Conservation (phyloP, 495 filamentous ascomycete species). For the Penicillium tannophilum region DNA sequence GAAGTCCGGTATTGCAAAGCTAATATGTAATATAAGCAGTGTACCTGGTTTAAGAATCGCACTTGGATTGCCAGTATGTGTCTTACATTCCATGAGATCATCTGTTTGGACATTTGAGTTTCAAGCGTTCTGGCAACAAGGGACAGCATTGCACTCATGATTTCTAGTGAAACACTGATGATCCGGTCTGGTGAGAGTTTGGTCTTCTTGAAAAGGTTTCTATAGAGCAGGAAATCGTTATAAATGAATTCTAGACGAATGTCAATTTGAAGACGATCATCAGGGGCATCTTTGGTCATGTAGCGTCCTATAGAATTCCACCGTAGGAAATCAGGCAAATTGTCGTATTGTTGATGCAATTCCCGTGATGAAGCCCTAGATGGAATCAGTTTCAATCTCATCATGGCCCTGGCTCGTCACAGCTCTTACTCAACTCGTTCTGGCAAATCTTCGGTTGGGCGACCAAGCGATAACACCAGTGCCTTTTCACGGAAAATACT, state of each 20-base stretch:
- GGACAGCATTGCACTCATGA: slow-evolving; percentile 44
- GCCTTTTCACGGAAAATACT: slow-evolving; percentile 53
- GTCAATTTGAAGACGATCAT: slow-evolving; percentile 15
- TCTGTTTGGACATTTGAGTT: background rate
- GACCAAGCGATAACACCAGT: slow-evolving; percentile 54
- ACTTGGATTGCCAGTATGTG: too few species aligned
- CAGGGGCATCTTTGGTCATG: background rate
- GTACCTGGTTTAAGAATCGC: background rate
- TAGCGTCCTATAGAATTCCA: slow-evolving; percentile 15
- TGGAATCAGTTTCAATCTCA: background rate
- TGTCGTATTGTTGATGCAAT: slow-evolving; percentile 10
- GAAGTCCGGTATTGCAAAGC: slow-evolving; percentile 43
- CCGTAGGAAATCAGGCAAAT: slow-evolving; percentile 23
- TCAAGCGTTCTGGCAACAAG: slow-evolving; percentile 20
- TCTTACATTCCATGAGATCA: slow-evolving; percentile 14
- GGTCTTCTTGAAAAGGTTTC: slow-evolving; percentile 48
- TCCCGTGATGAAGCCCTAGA: slow-evolving; percentile 20
- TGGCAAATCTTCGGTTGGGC: slow-evolving; percentile 23
- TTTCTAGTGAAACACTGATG: slow-evolving; percentile 47
- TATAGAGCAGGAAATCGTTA: slow-evolving; percentile 56
- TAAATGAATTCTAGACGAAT: slow-evolving; percentile 49
- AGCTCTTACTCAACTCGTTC: slow-evolving; percentile 24
- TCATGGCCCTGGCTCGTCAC: background rate
- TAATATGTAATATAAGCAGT: background rate
- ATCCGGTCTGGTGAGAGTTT: slow-evolving; percentile 43